Conservation (phyloP, 352 stramenopile species). For the Phytopythium oedochilum region DNA sequence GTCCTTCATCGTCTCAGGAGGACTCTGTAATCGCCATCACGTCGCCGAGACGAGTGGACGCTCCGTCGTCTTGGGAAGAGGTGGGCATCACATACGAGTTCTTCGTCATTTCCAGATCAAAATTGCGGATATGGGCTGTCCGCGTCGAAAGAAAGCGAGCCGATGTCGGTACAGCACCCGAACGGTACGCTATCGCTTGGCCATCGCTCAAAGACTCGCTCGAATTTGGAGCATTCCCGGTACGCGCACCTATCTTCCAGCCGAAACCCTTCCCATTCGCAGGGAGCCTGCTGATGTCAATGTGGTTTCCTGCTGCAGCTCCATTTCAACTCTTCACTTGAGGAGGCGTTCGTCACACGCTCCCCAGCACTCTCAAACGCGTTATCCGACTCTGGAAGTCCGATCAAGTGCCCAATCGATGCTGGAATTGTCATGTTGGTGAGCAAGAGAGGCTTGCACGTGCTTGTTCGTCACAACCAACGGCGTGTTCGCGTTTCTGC, state of each 20-base stretch:
- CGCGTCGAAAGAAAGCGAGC: neutral
- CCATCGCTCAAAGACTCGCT: slow-evolving; percentile 40
- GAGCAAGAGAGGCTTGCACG: neutral
- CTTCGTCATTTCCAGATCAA: slow-evolving; percentile 22
- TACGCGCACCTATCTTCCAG: slow-evolving; percentile 3
- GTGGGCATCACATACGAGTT: slow-evolving; percentile 15
- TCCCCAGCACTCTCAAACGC: neutral
- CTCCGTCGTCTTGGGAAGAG: neutral
- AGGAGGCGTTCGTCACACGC: neutral
- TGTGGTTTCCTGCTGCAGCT: slow-evolving; percentile 6
- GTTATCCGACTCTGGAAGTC: neutral
- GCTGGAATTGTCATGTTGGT: neutral
- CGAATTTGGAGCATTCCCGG: slow-evolving; percentile 14
- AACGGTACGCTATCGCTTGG: slow-evolving; percentile 15
- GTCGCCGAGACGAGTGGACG: slow-evolving; percentile 5
- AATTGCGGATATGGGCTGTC: slow-evolving; percentile 22
- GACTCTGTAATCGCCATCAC: slow-evolving; percentile 31
- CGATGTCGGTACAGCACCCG: too few species aligned
- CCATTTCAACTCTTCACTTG: neutral
- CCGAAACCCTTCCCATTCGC: neutral
- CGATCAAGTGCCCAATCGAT: neutral
- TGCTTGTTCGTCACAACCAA: neutral
- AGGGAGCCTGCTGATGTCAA: neutral
- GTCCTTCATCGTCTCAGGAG: slow-evolving; percentile 12
- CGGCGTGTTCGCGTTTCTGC: neutral